Percentiles rank a stretch among this genome's conserved stretches.
Evolutionary conservation across 345 rosid species (phyloP).

Genomic region (Toxicodendron radicans): DNA sequence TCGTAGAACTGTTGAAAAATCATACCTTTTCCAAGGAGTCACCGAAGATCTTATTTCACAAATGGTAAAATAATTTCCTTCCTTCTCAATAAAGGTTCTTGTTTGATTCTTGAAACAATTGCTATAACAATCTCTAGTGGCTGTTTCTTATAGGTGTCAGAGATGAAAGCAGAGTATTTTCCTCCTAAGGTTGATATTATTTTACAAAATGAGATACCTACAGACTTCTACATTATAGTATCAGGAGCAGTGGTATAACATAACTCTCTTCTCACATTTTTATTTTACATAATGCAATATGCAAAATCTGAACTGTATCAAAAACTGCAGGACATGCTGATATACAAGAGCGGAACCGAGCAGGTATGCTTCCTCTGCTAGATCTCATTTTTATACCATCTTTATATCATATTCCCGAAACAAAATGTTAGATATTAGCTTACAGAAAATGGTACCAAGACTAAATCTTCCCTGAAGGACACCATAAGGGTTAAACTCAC

Average conservation of each 20-base stretch:
- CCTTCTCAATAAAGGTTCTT: not conserved
- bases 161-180: constrained; percentile 83
- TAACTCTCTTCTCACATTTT: constrained; percentile 4
- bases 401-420: not conserved
- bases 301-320: constrained; percentile 20
- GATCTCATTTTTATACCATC: not conserved
- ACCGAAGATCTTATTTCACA: constrained; percentile 73
- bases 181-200: constrained; percentile 93
- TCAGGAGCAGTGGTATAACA: constrained; percentile 83
- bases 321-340: constrained; percentile 65
- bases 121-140: not conserved
- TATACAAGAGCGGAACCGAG: constrained; percentile 66
- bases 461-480: not conserved
- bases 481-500: not conserved
- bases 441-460: too few relatives aligned
- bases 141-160: constrained; percentile 56
- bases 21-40: constrained; percentile 76
- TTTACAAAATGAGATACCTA: constrained; percentile 83
- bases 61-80: constrained; percentile 42
- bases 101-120: not conserved
- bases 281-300: not conserved
- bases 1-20: constrained; percentile 44
- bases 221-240: constrained; percentile 83
- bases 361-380: constrained; percentile 50
- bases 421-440: not conserved